Conservation (phyloP, 2,329 filamentous ascomycete genomes). For the Venturia nashicola region DNA sequence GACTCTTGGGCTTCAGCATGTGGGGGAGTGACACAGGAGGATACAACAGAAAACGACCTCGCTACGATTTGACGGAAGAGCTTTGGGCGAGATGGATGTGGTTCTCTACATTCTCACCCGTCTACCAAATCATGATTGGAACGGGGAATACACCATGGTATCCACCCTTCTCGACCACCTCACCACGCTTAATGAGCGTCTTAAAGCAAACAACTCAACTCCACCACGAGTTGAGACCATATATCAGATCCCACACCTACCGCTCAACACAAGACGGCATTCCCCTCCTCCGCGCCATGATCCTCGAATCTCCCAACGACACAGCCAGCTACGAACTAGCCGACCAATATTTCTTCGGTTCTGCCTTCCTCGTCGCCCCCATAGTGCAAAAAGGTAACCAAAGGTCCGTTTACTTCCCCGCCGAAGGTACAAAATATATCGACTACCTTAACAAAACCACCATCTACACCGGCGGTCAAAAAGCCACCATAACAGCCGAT, state of each 20-base stretch:
- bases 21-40: slow-evolving; percentile 26
- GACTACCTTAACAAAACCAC: slow-evolving; percentile 22
- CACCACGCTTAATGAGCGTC: slow-evolving; percentile 17
- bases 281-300: slow-evolving; percentile 23
- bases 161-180: slow-evolving; percentile 15
- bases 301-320: slow-evolving; percentile 22
- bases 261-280: slow-evolving; percentile 19
- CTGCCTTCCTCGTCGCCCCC: slow-evolving; percentile 22
- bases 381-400: slow-evolving; percentile 18
- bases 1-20: slow-evolving; percentile 20
- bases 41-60: slow-evolving; percentile 16
- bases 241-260: slow-evolving; percentile 22
- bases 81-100: slow-evolving; percentile 29
- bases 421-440: slow-evolving; percentile 16
- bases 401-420: slow-evolving; percentile 23
- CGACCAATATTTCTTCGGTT: slow-evolving; percentile 24
- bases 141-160: slow-evolving; percentile 26
- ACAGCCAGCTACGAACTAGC: slow-evolving; percentile 15
- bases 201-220: slow-evolving; percentile 21
- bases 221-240: slow-evolving; percentile 22
- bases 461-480: slow-evolving; percentile 17
- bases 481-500: slow-evolving; percentile 12
- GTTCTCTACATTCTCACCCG: slow-evolving; percentile 25
- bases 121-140: slow-evolving; percentile 25
- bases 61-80: slow-evolving; percentile 18